Base-by-base conservation (phyloP, 768 basidiomycete genomes). In the Leccinum rimulosum region DNA sequence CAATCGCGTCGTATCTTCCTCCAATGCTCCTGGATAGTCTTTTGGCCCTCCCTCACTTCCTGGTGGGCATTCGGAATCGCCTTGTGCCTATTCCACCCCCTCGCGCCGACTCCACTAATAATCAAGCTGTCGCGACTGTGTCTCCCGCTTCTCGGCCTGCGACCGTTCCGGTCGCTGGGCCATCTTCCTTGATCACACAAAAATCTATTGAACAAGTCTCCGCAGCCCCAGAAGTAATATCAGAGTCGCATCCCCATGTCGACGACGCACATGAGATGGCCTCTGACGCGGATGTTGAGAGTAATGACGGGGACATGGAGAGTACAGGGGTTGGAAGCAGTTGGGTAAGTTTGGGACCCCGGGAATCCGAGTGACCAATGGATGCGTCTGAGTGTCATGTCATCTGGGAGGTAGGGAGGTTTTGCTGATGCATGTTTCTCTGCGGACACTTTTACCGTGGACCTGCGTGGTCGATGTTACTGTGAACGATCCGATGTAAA, bases 231-330 rank as follows among this genome's bases (percentile, higher is more conserved):
- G 52, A 28, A 36, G 66, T 12, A 8, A 36, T 19, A 27, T 30
- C n/a, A 59, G 68, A 64, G 15, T 45, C 52, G 35, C 59, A 58
- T 36, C 48, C 60, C 12, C 52, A 64, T 49, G 59, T 55, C 14
- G 54, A 61, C 15, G 54, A 61, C 2, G 67, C 67, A 52, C 63
- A 66, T 19, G 88, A 85, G 56, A 74, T 77, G 19, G 79, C 76
- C 48, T 88, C 87, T 1, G 88, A 91, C 55, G 81, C 82, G 6
- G 89, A 91, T 58, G 78, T 82, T 11, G 89, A 90, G 71, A 86
- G 86, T 64, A 85, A 83, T 63, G 74, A 77, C 12, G 81, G 80
- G 2, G 84, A 82, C 58, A 76, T 80, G 3, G 84, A 81, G 59
- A 71, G 64, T 12, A 74, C 78, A 5, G 78, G 77, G 31, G 83